Evolutionary conservation across 768 basidiomycete species (phyloP), one percentile per base, ranked within the genome.

Genomic region (Dioszegia hungarica): DNA sequence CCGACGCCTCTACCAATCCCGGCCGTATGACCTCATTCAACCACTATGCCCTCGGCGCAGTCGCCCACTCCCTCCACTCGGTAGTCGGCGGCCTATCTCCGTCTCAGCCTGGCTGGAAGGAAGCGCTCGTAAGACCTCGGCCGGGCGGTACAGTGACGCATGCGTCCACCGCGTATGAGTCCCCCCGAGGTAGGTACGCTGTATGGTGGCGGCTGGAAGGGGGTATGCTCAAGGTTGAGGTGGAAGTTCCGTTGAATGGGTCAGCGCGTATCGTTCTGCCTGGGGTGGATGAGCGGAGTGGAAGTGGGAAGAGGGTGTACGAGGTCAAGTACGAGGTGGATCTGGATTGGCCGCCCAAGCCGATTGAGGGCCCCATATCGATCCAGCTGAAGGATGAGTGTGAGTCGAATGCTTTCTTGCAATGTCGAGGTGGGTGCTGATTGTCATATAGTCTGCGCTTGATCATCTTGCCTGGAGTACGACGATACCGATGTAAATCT

Each of bases 11-110:
- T 6, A 68, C 70, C 57, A 72, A 72, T 51, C 66, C 68, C 2
- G 71, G 71, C 19, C 56, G 70, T 50, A 73, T 73, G 71, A 73
- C 71, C 14, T 61, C 59, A 2, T 73, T 73, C 59, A 73, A 73
- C 41, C 71, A 73, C 28, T 73, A 73, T 38, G 66, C 71, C 15
- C 54, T 73, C 1, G 71, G 71, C 5, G 47, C 66, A 4, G 68
- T 70, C 15, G 66, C 68, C 11, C 22, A 27, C 15, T 72, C 67
- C 47, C 46, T 72, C 54, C 68, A 72, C 52, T 27, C 22, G 15
- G 50, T 39, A 1, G 57, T 70, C 36, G 70, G 70, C 10, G 70
- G 70, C 45, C 54, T 72, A 9, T 39, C 64, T 2, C 59, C 62
- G 0, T 31, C 58, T 11, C 28, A 52, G 20, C 51, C 60, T 12